Conservation (phyloP, 352 stramenopile species). For the Globisporangium alternatum region DNA sequence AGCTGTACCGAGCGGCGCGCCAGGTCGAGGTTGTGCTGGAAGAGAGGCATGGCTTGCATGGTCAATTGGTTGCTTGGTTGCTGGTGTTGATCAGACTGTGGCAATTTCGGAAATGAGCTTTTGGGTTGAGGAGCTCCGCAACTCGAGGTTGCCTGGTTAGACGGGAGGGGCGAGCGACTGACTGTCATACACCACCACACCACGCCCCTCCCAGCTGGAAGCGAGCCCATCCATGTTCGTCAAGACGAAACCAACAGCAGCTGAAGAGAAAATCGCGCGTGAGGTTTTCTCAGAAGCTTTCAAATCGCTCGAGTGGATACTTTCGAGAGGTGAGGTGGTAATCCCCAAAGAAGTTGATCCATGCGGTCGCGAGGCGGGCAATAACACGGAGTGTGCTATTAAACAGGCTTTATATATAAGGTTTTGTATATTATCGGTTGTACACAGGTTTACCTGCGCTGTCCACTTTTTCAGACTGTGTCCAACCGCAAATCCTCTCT, state of each 20-base stretch:
- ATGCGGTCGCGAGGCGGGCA: neutral
- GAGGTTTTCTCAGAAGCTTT: neutral
- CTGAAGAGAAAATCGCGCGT: too few relatives aligned
- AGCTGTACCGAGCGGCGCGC: neutral
- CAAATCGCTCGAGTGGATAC: neutral
- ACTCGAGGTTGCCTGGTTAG: neutral
- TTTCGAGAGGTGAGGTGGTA: neutral
- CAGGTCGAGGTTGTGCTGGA: constrained; percentile 6
- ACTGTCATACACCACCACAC: neutral
- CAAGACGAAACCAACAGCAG: neutral
- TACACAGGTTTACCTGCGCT: neutral
- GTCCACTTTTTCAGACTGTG: neutral
- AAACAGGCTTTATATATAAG: neutral
- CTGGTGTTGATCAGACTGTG: neutral
- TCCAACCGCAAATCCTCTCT: neutral
- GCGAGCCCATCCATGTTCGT: neutral
- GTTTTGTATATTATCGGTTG: neutral
- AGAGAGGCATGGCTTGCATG: neutral
- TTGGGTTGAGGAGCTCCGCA: neutral
- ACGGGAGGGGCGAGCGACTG: neutral
- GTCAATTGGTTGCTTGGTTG: neutral
- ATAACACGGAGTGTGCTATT: neutral
- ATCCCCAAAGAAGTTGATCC: too few relatives aligned
- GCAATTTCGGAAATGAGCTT: constrained; percentile 7
- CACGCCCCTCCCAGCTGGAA: neutral